Percentiles rank a stretch among this genome's conserved stretches.
These are phyloP conservation scores for Wallacemonas sp. DNA, from an alignment of 208 protist genomes.

Conservation along the genomic window DNA sequence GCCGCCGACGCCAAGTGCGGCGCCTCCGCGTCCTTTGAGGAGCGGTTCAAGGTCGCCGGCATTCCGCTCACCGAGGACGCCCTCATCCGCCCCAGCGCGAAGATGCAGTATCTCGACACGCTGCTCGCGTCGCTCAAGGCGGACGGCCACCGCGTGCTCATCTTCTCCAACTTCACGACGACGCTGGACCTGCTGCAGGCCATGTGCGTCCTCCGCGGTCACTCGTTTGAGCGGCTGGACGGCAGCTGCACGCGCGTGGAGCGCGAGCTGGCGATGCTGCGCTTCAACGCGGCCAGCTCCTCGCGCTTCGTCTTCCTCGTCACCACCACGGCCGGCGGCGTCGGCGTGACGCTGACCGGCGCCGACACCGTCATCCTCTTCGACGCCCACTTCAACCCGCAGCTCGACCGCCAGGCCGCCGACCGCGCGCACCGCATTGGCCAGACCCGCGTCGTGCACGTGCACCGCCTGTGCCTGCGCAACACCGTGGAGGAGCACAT, in stretches of 20 bases:
- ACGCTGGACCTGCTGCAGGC: conserved; percentile 89
- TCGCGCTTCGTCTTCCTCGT: conserved; percentile 97
- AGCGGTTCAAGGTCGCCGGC: conserved; percentile 53
- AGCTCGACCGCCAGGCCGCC: conserved; percentile 97
- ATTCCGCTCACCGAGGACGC: conserved; percentile 60
- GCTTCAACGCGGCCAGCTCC: conserved; percentile 90
- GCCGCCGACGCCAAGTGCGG: conserved; percentile 35
- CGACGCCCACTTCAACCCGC: conserved; percentile 98
- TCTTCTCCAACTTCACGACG: conserved; percentile 92
- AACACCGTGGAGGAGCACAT: conserved; percentile 96
- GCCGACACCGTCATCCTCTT: conserved; percentile 96
- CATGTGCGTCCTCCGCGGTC: conserved; percentile 65
- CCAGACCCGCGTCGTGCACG: conserved; percentile 93
- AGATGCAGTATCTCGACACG: conserved; percentile 94
- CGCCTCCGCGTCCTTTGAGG: conserved; percentile 27
- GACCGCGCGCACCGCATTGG: conserved; percentile 96
- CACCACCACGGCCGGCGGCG: conserved; percentile 97
- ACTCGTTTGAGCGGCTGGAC: conserved; percentile 86
- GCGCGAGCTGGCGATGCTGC: conserved; percentile 92
- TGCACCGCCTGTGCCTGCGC: conserved; percentile 95
- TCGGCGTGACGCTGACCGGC: conserved; percentile 98
- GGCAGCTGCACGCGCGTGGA: conserved; percentile 80
- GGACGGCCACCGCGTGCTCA: conserved; percentile 83
- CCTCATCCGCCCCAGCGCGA: conserved; percentile 83
- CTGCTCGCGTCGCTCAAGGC: conserved; percentile 82